Percentiles rank a stretch among this genome's conserved stretches.
These are phyloP conservation scores for Guyanaporus albipodus DNA, from an alignment of 768 basidiomycete species.

Conservation along the genomic window DNA sequence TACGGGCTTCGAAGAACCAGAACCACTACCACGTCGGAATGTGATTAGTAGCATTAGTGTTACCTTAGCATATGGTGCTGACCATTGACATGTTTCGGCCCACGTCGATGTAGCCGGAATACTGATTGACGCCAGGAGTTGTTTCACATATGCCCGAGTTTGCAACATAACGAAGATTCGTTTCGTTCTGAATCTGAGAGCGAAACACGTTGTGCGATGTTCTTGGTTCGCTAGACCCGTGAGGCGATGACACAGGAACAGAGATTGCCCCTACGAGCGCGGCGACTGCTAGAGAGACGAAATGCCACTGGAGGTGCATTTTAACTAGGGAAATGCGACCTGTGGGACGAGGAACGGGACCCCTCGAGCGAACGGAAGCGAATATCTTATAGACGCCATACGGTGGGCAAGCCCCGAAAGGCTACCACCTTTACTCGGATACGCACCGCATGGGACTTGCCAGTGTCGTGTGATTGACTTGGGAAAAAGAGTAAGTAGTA, in stretches of 20 bases:
- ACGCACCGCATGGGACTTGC: too few species aligned
- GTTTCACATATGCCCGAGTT: conserved; percentile 66
- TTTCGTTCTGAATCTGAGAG: conserved; percentile 21
- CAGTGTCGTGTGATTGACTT: background rate
- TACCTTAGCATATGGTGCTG: conserved; percentile 2
- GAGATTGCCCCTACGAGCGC: background rate
- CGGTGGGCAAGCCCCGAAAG: too few species aligned
- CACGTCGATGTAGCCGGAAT: conserved; percentile 61
- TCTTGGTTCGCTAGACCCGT: background rate
- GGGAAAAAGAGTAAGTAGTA: too few species aligned
- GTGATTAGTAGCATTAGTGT: conserved; percentile 5
- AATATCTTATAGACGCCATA: background rate
- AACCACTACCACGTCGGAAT: conserved; percentile 48
- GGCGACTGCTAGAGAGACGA: background rate
- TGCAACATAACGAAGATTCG: conserved; percentile 44
- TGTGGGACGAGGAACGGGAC: background rate
- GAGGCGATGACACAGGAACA: background rate
- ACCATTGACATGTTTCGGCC: conserved; percentile 59
- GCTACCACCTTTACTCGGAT: too few species aligned
- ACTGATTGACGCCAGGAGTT: conserved; percentile 53
- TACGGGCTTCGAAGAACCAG: conserved; percentile 68
- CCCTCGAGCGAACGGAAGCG: background rate
- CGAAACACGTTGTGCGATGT: conserved; percentile 2
- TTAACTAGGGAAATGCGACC: background rate
- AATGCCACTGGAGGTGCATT: conserved; percentile 18